Conservation (phyloP, 2,329 filamentous ascomycete genomes). For the Byssothecium circinans region DNA sequence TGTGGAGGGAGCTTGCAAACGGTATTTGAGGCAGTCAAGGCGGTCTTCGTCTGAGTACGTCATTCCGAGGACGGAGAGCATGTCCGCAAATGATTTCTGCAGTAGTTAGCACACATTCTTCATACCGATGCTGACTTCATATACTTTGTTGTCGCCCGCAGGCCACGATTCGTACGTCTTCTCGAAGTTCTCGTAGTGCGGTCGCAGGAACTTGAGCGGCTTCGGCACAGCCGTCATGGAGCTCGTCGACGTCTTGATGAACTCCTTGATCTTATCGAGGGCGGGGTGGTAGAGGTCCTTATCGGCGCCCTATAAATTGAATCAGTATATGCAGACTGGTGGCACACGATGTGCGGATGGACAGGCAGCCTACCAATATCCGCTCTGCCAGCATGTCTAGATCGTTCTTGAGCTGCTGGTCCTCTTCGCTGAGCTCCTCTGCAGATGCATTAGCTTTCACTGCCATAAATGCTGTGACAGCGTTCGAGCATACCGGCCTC, state of each 20-base stretch:
- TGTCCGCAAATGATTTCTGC: conserved; percentile 81
- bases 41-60: conserved; percentile 96
- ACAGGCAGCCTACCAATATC: conserved; percentile 65
- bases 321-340: conserved; percentile 28
- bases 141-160: conserved; percentile 77
- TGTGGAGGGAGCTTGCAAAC: conserved; percentile 82
- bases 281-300: conserved; percentile 85
- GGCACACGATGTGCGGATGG: conserved; percentile 6
- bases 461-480: conserved; percentile 7
- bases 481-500: conserved; percentile 56
- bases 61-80: conserved; percentile 97
- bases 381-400: conserved; percentile 97
- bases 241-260: conserved; percentile 98
- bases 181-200: conserved; percentile 88
- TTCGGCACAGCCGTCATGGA: conserved; percentile 99
- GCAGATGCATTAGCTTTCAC: conserved; percentile 44
- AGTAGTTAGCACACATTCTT: conserved; percentile 17
- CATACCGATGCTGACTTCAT: not conserved
- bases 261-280: conserved; percentile 94
- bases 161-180: conserved; percentile 90
- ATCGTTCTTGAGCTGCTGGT: conserved; percentile 97
- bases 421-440: conserved; percentile 96
- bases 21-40: conserved; percentile 94
- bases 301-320: conserved; percentile 71
- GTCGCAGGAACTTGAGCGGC: conserved; percentile 94